Percentiles rank a stretch among this genome's conserved stretches.
These are phyloP conservation scores for Trichocomaceae sp. DNA, from an alignment of 2,329 filamentous ascomycete genomes.

Conservation along the genomic window DNA sequence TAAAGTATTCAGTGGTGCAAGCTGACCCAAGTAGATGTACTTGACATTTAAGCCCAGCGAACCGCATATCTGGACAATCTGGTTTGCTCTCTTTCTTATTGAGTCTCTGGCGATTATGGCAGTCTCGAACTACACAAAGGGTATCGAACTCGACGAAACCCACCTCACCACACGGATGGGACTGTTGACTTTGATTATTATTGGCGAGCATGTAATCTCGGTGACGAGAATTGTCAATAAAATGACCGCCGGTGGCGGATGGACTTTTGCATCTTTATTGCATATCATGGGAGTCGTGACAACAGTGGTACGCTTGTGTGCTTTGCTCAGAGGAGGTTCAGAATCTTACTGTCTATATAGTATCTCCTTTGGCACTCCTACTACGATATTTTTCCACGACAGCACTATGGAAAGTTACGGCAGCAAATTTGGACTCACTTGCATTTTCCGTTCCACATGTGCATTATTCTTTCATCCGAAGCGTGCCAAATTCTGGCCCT, in stretches of 20 bases:
- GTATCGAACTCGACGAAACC: conserved; percentile 56
- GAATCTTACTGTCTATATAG: conserved; percentile 16
- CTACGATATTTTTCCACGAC: conserved; percentile 50
- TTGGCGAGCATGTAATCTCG: conserved; percentile 61
- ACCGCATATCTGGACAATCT: conserved; percentile 40
- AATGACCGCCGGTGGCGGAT: conserved; percentile 35
- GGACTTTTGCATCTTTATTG: conserved; percentile 36
- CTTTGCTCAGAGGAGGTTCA: too few species aligned
- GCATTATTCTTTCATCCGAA: conserved; percentile 58
- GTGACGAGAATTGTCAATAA: conserved; percentile 51
- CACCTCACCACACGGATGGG: conserved; percentile 59
- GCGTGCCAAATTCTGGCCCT: conserved; percentile 53
- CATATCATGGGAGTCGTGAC: conserved; percentile 33
- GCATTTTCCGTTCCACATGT: conserved; percentile 59
- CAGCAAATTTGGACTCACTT: conserved; percentile 49
- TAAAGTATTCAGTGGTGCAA: not conserved
- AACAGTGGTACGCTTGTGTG: conserved; percentile 25
- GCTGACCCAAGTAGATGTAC: conserved; percentile 25
- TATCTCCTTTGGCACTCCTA: conserved; percentile 59
- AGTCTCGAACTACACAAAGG: conserved; percentile 50
- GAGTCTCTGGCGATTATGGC: conserved; percentile 50
- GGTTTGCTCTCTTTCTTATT: conserved; percentile 51
- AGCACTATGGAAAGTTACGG: conserved; percentile 47
- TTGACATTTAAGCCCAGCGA: conserved; percentile 25
- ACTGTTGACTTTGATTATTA: conserved; percentile 58